phyloP scores from a whole-genome alignment of 2,329 filamentous ascomycete genomes.

The Cyphellophora attinorum region DNA sequence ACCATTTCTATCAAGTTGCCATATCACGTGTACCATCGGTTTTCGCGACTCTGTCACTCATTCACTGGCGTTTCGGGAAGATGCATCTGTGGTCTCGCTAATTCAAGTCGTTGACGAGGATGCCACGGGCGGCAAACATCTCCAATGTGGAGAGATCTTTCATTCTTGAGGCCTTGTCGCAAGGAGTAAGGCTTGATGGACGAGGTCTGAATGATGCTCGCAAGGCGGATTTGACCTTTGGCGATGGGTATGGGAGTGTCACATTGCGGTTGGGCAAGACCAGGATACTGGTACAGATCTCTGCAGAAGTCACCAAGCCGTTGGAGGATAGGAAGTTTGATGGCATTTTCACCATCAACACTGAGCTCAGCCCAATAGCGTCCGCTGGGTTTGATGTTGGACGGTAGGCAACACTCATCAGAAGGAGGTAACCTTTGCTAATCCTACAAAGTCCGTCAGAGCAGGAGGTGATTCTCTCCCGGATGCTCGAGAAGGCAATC shows the following conservation, averaged over 20 bases:
- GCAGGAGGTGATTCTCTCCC: slow-evolving; percentile 74
- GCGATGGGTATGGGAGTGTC: slow-evolving; percentile 81
- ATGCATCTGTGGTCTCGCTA: too few species aligned
- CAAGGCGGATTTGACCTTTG: slow-evolving; percentile 67
- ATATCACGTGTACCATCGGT: too few species aligned
- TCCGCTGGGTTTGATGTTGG: slow-evolving; percentile 83
- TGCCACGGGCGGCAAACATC: slow-evolving; percentile 88
- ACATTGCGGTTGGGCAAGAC: slow-evolving; percentile 86
- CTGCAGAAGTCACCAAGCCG: slow-evolving; percentile 78
- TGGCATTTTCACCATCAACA: slow-evolving; percentile 84
- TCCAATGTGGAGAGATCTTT: slow-evolving; percentile 85
- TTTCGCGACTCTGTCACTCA: too few species aligned
- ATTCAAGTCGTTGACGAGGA: too few species aligned
- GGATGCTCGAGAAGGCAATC: slow-evolving; percentile 86
- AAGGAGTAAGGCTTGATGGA: slow-evolving; percentile 75
- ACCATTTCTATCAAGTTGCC: too few species aligned
- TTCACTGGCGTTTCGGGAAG: too few species aligned
- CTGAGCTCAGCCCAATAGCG: slow-evolving; percentile 86
- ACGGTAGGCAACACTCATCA: slow-evolving; percentile 38
- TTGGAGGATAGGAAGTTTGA: slow-evolving; percentile 86
- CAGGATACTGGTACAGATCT: slow-evolving; percentile 77
- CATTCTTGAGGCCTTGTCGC: slow-evolving; percentile 68
- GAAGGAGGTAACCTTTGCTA: slow-evolving; percentile 6
- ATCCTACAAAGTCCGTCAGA: slow-evolving; percentile 55
- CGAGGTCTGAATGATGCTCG: slow-evolving; percentile 74